Evolutionary conservation across 2,329 filamentous ascomycete genomes (phyloP), one percentile per base, ranked within the genome.

Genomic region (Exophiala mesophila): DNA sequence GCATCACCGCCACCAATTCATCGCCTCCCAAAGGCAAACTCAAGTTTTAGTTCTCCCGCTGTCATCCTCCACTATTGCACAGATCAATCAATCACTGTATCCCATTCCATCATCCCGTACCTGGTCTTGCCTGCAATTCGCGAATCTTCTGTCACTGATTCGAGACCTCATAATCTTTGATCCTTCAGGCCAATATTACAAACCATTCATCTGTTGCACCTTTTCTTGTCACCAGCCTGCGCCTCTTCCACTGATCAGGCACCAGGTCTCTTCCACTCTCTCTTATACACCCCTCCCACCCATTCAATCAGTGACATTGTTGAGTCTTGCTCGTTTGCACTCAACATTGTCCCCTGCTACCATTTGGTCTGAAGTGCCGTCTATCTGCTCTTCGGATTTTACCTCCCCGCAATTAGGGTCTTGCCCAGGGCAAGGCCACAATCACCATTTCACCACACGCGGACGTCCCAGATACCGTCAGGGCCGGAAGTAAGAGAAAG

Each of bases 401-500:
- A 37, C 26, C 41, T 33, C 21, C 16, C 43, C 30, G 24, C 33
- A 42, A 13, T 44, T 18, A 21, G 24, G 53, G 52, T 55, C 52
- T 55, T 54, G 52, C 52, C 40, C 39, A 41, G 47, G 47, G 55
- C 55, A 57, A 55, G 55, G 52, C 55, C 55, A 53, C 53, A 34
- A 39, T 63, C 58, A 60, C 44, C 32, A 60, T 60, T 60, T 54
- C 55, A 47, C 56, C 55, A 46, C 58, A 58, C 57, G 55, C 50
- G 39, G 54, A 59, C 31, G 44, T 48, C 33, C 35, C 53, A 37
- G 59, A 67, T 54, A 60, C 61, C 59, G 57, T 65, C 60, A 72
- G 69, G 64, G 67, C 67, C 65, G 69, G 65, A 61, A 55, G 45
- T 44, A 74, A 74, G 63, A 69, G 71, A 57, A 73, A 71, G 63